Evolutionary conservation across 345 rosid genomes (phyloP), one percentile per base, ranked within the genome.

Genomic region (Pugionium cornutum): DNA sequence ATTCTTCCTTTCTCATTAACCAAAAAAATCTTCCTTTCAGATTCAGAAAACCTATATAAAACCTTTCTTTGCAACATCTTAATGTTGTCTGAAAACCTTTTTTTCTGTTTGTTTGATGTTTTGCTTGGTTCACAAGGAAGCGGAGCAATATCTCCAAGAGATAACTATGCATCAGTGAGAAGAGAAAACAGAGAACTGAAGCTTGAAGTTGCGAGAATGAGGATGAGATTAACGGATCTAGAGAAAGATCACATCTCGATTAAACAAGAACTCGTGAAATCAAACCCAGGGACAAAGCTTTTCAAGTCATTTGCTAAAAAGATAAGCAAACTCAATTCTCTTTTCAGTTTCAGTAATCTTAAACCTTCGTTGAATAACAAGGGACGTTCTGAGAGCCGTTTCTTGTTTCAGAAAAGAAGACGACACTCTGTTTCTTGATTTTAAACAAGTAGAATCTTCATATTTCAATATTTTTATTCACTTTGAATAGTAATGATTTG

Each of bases 181-280:
- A 79, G 97, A 78, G 99, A 94, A 86, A 94, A 94, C 80, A 75
- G 95, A 44, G 99, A 94, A 72, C 75, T 94, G 64, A 94, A 90
- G 75, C 97, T 94, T 32, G 99, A 94, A 76, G 99, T 94, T 8
- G 89, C 99, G 34, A 90, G 97, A 59, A 94, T 94, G 99, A 90
- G 97, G 70, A 90, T 94, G 99, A 81, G 99, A 75, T 78, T 94
- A 46, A 94, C 99, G 5, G 99, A 94, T 78, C 74, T 94, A 9
- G 99, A 94, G 72, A 90, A 90, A 53, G 96, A 89, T 60, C 99
- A 89, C n/a, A 92, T 86, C 5, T 79, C 95, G 5, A 94, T 94
- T 82, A 94, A 90, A 75, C 99, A 90, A 68, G 97, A 85, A 77
- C 81, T 94, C 4, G 89, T 88, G 9, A 75, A 77, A 73, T 30